phyloP scores from a whole-genome alignment of 1,284 basidiomycete genomes.

The Leccinum cinnamomeum region DNA sequence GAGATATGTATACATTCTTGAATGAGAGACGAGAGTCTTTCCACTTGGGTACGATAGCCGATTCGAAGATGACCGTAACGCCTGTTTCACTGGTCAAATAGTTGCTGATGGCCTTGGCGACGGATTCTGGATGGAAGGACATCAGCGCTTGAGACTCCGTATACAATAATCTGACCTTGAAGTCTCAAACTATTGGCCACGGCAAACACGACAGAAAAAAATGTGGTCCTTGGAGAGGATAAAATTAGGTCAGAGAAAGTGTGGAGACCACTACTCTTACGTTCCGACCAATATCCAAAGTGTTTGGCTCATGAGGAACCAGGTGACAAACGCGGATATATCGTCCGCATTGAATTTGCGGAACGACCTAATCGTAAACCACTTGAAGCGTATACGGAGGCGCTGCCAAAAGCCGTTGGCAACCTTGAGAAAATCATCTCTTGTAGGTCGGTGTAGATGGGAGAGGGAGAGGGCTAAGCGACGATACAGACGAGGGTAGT shows the following conservation, averaged over 20 bases:
- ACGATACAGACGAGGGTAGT: slow-evolving; percentile 80
- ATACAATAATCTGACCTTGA: slow-evolving; percentile 57
- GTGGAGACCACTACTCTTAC: slow-evolving; percentile 44
- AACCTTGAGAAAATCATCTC: slow-evolving; percentile 85
- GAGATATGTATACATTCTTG: slow-evolving; percentile 94
- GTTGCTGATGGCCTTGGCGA: slow-evolving; percentile 88
- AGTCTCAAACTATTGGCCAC: slow-evolving; percentile 88
- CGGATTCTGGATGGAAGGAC: slow-evolving; percentile 57
- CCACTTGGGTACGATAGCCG: slow-evolving; percentile 98
- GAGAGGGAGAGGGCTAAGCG: slow-evolving; percentile 73
- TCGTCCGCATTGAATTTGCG: slow-evolving; percentile 96
- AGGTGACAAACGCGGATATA: slow-evolving; percentile 93
- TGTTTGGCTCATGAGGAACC: slow-evolving; percentile 93
- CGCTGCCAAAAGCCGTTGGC: slow-evolving; percentile 91
- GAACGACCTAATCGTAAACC: slow-evolving; percentile 97
- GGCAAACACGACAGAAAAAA: slow-evolving; percentile 92
- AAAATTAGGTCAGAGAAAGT: slow-evolving; percentile 16
- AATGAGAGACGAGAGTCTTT: slow-evolving; percentile 94
- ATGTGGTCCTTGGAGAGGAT: slow-evolving; percentile 71
- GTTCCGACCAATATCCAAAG: slow-evolving; percentile 94
- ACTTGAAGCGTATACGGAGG: slow-evolving; percentile 90
- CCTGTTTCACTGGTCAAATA: slow-evolving; percentile 94
- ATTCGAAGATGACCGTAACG: slow-evolving; percentile 94
- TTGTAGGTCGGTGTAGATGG: slow-evolving; percentile 79
- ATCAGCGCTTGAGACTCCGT: background rate